A percentile compares a stretch with the other conserved stretches of the same genome.
These are phyloP conservation scores for Blastobotrys attinorum DNA, from an alignment of 805 yeast genomes.

Conservation along the genomic window DNA sequence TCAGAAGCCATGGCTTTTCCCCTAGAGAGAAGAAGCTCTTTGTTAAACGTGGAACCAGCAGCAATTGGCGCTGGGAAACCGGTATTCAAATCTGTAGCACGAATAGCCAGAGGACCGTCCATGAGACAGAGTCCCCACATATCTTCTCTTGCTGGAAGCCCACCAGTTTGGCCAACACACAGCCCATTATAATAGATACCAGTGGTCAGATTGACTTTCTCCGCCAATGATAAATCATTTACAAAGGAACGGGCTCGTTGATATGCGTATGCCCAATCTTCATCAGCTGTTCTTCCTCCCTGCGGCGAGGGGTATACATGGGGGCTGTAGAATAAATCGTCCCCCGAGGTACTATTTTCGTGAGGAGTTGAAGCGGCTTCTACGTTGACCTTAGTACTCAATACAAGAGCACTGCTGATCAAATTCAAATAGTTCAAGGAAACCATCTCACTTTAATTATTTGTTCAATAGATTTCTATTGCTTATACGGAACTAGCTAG, in stretches of 20 bases:
- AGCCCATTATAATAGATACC: slow-evolving; percentile 62
- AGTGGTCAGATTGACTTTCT: slow-evolving; percentile 53
- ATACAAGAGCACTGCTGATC: slow-evolving; percentile 20
- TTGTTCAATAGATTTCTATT: no score
- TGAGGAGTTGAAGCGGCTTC: no score
- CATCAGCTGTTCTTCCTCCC: slow-evolving; percentile 19
- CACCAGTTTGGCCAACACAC: slow-evolving; percentile 45
- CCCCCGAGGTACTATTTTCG: no score
- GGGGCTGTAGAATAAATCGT: no score
- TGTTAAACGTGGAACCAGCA: slow-evolving; percentile 50
- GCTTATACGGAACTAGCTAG: no score
- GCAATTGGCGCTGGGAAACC: slow-evolving; percentile 52
- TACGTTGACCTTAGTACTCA: slow-evolving; percentile 7
- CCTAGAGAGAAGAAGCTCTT: slow-evolving; percentile 39
- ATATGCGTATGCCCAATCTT: slow-evolving; percentile 50
- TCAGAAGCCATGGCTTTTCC: slow-evolving; percentile 52
- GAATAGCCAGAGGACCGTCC: slow-evolving; percentile 54
- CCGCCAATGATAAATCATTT: slow-evolving; percentile 46
- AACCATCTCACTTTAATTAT: no score
- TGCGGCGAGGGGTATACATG: slow-evolving; percentile 15
- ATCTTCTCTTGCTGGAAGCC: slow-evolving; percentile 41
- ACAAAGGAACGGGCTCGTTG: slow-evolving; percentile 47
- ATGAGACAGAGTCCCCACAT: slow-evolving; percentile 49
- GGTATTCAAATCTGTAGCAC: slow-evolving; percentile 45
- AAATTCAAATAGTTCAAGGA: slow-evolving; percentile 26